phyloP scores from a whole-genome alignment of 129 eudicot species.

The Artemisia annua region DNA sequence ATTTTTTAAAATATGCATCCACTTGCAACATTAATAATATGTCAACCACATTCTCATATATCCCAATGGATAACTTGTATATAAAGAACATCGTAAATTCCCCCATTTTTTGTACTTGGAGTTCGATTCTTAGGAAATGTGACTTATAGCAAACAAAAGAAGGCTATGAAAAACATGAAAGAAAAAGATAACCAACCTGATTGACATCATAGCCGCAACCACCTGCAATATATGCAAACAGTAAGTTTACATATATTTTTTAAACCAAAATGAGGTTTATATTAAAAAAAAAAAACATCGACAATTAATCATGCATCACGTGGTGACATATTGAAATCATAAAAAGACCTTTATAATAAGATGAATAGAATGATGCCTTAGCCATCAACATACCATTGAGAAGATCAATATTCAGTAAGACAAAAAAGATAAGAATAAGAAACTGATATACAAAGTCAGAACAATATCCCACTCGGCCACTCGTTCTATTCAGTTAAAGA shows the following conservation, averaged over 20 bases:
- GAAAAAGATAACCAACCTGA: slow-evolving; percentile 42
- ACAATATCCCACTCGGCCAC: background rate
- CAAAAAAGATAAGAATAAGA: background rate
- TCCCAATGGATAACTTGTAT: background rate
- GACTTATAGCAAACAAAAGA: background rate
- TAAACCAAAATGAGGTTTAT: slow-evolving; percentile 1
- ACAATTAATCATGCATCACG: slow-evolving; percentile 11
- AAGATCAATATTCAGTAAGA: background rate
- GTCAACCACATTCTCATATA: slow-evolving; percentile 7
- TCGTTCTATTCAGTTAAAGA: background rate
- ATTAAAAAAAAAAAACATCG: background rate
- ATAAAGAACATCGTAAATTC: background rate
- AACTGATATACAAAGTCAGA: background rate
- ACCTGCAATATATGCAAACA: slow-evolving; percentile 52
- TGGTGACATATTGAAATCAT: background rate
- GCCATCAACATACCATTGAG: background rate
- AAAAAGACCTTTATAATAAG: background rate
- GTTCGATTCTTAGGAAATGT: slow-evolving; percentile 1
- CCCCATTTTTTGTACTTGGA: slow-evolving; percentile 4
- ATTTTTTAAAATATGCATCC: background rate
- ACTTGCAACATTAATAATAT: slow-evolving; percentile 3
- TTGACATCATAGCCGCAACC: slow-evolving; percentile 70
- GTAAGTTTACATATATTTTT: slow-evolving; percentile 15
- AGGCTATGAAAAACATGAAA: background rate
- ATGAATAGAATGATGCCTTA: background rate